Base-by-base conservation (phyloP, 208 protist species). In the Acanthamoeba quina region DNA sequence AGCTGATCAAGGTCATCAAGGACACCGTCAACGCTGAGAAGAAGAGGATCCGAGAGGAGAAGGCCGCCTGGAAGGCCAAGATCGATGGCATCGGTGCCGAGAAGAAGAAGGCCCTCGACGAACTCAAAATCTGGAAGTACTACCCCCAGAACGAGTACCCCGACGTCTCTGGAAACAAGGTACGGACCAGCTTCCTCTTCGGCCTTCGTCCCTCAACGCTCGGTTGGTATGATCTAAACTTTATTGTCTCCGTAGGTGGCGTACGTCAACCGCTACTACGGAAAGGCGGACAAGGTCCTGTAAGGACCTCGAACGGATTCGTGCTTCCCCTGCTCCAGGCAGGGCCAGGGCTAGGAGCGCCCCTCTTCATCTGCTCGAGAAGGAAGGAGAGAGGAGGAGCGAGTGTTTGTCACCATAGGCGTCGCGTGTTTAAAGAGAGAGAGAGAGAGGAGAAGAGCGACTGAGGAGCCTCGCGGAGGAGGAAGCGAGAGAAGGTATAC, bases 261-360 rank as follows among this genome's bases (percentile, higher is more conserved):
- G 34, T 95, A 78, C 24, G 90, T 96, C 52, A 96, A 96, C 72
- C 62, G 95, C 72, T 96, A 96, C 88, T 96, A 95, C 80, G 95
- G 95, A 21, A 95, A 96, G 76, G 95, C 95, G 49, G 72, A 95
- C 85, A 93, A 82, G 60, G 89, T 95, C 60, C 44, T 95, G 66
- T 88, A 82, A 91, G 37, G 47, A 1, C 44, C 24, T 5, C 17
- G 24, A 1, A 90, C 21, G 52, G 5, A 52, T 5, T 49, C n/a
- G 2, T 31, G 64, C 64, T 66, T 60, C 2, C n/a, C 11, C 37
- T 90, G 10, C 37, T 26, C 34, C 47, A 3, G 31, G 86, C 29
- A 76, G 41, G 49, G 41, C 86, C 62, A 21, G n/a, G 4, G 60
- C 37, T 52, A 92, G 58, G 86, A 92, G 29, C 86, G 86, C 15